Base-by-base conservation (phyloP, 176 grass and related monocot genomes). In the Neostapfia colusana region DNA sequence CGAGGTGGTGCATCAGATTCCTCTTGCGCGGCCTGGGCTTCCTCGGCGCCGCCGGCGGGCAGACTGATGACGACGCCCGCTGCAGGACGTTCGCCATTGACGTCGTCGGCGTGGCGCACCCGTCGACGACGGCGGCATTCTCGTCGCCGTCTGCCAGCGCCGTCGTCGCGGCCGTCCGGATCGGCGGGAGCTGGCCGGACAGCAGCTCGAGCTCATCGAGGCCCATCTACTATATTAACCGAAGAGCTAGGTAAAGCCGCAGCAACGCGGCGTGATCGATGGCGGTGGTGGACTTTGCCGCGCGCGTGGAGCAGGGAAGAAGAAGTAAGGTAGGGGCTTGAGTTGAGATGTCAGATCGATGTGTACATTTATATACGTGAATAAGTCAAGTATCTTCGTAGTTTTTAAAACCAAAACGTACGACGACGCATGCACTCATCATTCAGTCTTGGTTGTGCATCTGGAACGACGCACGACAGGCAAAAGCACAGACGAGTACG, bases 11-110 rank as follows among this genome's bases (percentile, higher is more conserved):
- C 21, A 36, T 45, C 61, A n/a, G 43, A 63, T 58, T 84, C 70
- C 55, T 75, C 25, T 39, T 3, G 64, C 46, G 4, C 36, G 68
- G 60, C 81, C 45, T 78, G 10, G 80, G 84, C 67, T 91, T 91
- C 77, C 53, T 84, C 53, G 89, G 89, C 16, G 89, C 81, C 14
- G 85, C 81, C 14, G 85, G 81, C 10, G 89, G 89, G 85, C 81
- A 84, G 60, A 79, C 23, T 0, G 34, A 10, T 0, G 34, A 10
- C 16, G 84, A 65, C 21, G 45, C 26, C 27, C 42, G 66, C 27
- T 36, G 66, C 42, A 84, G 55, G 42, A 62, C 36, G 60, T 20
- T 76, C 4, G 77, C 72, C 6, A 38, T 60, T 24, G 72, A 57
- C 60, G 66, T 91, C 28, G 89, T 91, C 28, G 89, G 89, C 59